These are phyloP conservation scores for Clavariopsis aquatica DNA, from an alignment of 495 filamentous ascomycete genomes.

Conservation along the genomic window DNA sequence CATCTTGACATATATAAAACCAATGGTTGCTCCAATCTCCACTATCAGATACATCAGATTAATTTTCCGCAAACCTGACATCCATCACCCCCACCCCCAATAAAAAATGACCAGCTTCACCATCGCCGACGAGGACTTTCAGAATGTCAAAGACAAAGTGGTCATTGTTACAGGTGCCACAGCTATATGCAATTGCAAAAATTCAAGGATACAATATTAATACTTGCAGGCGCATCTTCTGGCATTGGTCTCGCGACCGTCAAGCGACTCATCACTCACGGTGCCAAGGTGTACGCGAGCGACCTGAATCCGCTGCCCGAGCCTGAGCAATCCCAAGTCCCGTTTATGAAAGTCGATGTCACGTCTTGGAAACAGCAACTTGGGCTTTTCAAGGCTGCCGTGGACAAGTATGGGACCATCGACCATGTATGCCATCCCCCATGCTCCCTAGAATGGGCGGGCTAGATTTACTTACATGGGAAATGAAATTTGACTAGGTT, in stretches of 20 bases:
- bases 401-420: slow-evolving; percentile 22
- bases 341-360: slow-evolving; percentile 32
- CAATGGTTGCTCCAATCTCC: background rate
- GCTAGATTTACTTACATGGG: background rate
- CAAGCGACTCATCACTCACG: slow-evolving; percentile 48
- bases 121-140: slow-evolving; percentile 41
- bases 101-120: slow-evolving; percentile 41
- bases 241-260: slow-evolving; percentile 54
- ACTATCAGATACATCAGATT: background rate
- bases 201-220: background rate
- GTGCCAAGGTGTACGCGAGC: slow-evolving; percentile 49
- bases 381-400: slow-evolving; percentile 30
- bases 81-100: background rate
- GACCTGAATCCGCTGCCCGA: slow-evolving; percentile 38
- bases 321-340: slow-evolving; percentile 34
- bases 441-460: background rate
- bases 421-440: slow-evolving; percentile 11
- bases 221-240: slow-evolving; percentile 49
- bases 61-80: background rate
- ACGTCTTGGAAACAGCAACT: slow-evolving; percentile 28
- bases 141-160: slow-evolving; percentile 49
- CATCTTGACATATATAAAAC: background rate
- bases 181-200: slow-evolving; percentile 8
- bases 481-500: slow-evolving; percentile 7
- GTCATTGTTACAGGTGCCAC: slow-evolving; percentile 53